These are phyloP conservation scores for Scolecobasidium constrictum DNA, from an alignment of 2,329 filamentous ascomycete genomes.

Conservation along the genomic window DNA sequence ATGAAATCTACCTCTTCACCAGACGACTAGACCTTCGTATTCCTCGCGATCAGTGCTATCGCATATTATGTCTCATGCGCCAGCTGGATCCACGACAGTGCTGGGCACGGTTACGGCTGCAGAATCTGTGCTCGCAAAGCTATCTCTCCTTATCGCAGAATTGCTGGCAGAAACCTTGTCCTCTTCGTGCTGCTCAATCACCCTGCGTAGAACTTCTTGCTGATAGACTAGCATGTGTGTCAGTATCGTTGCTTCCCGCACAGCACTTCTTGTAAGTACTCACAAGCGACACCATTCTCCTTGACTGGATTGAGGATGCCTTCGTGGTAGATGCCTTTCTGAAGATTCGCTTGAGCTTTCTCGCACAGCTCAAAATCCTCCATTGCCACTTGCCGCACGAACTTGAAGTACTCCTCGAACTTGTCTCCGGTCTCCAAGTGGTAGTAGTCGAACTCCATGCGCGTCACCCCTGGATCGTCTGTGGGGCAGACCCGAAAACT, in stretches of 20 bases:
- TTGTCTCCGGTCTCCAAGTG: slow-evolving; percentile 39
- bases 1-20: too few relatives aligned
- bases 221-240: slow-evolving; percentile 37
- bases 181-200: slow-evolving; percentile 29
- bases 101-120: neutral
- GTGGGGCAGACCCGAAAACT: slow-evolving; percentile 45
- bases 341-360: slow-evolving; percentile 43
- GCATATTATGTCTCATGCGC: neutral
- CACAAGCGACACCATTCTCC: slow-evolving; percentile 44
- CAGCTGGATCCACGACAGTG: neutral
- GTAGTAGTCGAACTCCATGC: slow-evolving; percentile 47
- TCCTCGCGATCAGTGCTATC: too few relatives aligned
- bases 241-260: too few relatives aligned
- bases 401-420: slow-evolving; percentile 46
- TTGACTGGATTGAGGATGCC: slow-evolving; percentile 45
- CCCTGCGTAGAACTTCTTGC: slow-evolving; percentile 33
- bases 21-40: too few relatives aligned
- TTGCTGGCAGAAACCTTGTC: slow-evolving; percentile 18
- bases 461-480: slow-evolving; percentile 35
- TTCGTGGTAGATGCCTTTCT: slow-evolving; percentile 42
- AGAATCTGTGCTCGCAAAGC: neutral
- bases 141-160: neutral
- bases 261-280: too few relatives aligned
- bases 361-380: slow-evolving; percentile 49
- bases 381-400: slow-evolving; percentile 44